A percentile compares a stretch with the other conserved stretches of the same genome.
Evolutionary conservation across 1,284 basidiomycete species (phyloP).

Genomic region (Boletus subluridellus): DNA sequence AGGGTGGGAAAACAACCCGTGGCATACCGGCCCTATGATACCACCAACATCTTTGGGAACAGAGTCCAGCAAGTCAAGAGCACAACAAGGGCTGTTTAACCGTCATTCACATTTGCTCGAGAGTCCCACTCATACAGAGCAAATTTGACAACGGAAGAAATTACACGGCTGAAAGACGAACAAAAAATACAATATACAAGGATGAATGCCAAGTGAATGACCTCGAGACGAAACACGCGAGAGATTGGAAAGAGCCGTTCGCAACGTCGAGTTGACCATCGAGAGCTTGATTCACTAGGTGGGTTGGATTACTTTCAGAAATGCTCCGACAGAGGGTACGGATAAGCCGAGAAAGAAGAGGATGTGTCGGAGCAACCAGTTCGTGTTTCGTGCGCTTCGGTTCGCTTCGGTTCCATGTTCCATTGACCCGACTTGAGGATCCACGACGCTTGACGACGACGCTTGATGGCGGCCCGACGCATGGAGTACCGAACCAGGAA

Average conservation of each 20-base stretch:
- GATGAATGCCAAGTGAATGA: neutral
- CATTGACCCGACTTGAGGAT: slow-evolving; percentile 24
- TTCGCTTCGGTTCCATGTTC: slow-evolving; percentile 20
- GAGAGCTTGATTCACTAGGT: neutral
- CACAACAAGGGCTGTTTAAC: too few species aligned
- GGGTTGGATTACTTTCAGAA: slow-evolving; percentile 2
- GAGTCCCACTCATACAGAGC: too few species aligned
- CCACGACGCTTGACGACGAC: slow-evolving; percentile 28
- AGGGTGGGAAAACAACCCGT: too few species aligned
- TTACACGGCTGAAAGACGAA: slow-evolving; percentile 4
- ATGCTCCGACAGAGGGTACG: slow-evolving; percentile 22
- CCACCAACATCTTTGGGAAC: neutral
- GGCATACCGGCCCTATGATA: too few species aligned
- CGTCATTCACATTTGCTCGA: neutral
- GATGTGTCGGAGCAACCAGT: slow-evolving; percentile 20
- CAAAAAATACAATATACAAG: slow-evolving; percentile 5
- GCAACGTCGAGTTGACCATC: neutral
- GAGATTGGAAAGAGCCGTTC: neutral
- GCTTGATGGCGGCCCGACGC: slow-evolving; percentile 21
- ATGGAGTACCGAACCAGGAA: slow-evolving; percentile 15
- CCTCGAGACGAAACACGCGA: neutral
- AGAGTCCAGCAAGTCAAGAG: neutral
- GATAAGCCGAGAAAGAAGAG: slow-evolving; percentile 19
- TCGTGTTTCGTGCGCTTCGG: slow-evolving; percentile 7
- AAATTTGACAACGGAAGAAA: neutral